Conservation (phyloP, 495 filamentous ascomycete genomes). For the Neurospora discreta region DNA sequence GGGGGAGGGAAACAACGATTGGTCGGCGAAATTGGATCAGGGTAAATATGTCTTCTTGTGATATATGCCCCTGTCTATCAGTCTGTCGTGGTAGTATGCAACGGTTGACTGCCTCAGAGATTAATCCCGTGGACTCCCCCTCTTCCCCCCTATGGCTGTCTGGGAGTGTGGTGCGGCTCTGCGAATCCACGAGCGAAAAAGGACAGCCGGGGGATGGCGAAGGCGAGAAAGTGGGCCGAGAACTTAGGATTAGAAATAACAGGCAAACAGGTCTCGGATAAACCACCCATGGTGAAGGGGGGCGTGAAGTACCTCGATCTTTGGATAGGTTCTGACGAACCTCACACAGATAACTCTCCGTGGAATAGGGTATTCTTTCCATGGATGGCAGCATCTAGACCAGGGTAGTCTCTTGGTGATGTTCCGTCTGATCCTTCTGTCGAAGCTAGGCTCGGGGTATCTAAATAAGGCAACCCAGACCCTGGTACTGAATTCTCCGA, state of each 20-base stretch:
- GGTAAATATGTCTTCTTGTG: background rate
- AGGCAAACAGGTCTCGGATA: background rate
- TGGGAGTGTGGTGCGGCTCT: background rate
- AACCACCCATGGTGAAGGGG: background rate
- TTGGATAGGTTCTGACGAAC: background rate
- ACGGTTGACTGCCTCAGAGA: background rate
- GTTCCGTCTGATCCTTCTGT: background rate
- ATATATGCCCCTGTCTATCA: background rate
- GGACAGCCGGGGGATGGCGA: background rate
- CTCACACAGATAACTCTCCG: background rate
- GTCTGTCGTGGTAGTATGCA: background rate
- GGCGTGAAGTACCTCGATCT: background rate
- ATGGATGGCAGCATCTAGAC: background rate
- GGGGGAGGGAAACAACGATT: background rate
- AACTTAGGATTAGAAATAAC: background rate
- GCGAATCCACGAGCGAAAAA: background rate
- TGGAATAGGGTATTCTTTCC: background rate
- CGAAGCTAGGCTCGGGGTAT: background rate
- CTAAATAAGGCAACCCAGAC: background rate
- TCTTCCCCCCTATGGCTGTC: background rate
- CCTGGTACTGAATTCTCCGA: background rate
- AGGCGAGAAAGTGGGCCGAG: background rate
- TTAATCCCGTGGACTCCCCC: background rate
- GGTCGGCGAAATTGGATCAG: background rate
- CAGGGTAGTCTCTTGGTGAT: background rate